These are phyloP conservation scores for Plenodomus biglobosus DNA, from an alignment of 2,329 filamentous ascomycete species.

Conservation along the genomic window DNA sequence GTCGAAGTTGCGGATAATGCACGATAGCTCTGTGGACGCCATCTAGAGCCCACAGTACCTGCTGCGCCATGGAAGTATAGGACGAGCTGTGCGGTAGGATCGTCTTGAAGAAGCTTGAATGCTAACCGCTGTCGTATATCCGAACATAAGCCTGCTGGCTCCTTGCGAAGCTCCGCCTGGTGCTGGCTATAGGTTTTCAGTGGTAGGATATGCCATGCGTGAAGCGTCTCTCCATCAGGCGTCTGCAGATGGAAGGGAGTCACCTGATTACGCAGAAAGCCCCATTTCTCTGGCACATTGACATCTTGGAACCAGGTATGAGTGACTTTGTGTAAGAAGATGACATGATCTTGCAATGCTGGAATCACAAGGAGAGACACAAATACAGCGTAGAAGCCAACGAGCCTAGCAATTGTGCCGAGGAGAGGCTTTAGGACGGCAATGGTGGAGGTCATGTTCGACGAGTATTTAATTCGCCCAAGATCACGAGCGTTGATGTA, in stretches of 20 bases:
- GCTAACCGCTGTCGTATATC: slow-evolving; percentile 61
- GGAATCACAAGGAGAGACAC: slow-evolving; percentile 52
- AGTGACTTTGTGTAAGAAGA: slow-evolving; percentile 58
- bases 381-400: slow-evolving; percentile 46
- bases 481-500: no score
- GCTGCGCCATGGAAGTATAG: slow-evolving; percentile 63
- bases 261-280: slow-evolving; percentile 54
- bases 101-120: slow-evolving; percentile 63
- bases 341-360: slow-evolving; percentile 57
- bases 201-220: slow-evolving; percentile 56
- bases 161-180: slow-evolving; percentile 44
- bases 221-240: slow-evolving; percentile 46
- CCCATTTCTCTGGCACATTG: slow-evolving; percentile 52
- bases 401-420: slow-evolving; percentile 19
- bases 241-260: slow-evolving; percentile 53
- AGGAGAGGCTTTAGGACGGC: slow-evolving; percentile 25
- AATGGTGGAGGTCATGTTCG: slow-evolving; percentile 20
- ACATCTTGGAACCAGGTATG: slow-evolving; percentile 59
- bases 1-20: slow-evolving; percentile 54
- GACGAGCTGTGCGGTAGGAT: slow-evolving; percentile 64
- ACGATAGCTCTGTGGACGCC: slow-evolving; percentile 58
- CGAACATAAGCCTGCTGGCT: slow-evolving; percentile 51
- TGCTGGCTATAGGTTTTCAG: slow-evolving; percentile 50
- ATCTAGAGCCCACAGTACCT: slow-evolving; percentile 60
- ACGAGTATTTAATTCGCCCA: no score